Base-by-base conservation (phyloP, 495 filamentous ascomycete genomes). In the Hypoxylon rickii region DNA sequence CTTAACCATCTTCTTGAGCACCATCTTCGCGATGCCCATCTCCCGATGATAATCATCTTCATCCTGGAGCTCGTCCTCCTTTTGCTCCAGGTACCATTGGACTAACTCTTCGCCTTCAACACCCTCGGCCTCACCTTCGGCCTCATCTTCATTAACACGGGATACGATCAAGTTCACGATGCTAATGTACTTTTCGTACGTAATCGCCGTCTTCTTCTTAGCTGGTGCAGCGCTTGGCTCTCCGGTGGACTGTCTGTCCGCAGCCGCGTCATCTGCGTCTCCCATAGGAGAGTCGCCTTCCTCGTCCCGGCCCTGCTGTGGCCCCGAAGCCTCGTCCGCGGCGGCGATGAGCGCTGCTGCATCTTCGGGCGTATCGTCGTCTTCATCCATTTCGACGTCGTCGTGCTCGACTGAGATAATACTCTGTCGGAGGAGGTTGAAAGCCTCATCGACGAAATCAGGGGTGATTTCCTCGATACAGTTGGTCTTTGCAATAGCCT, bases 351-450 rank as follows among this genome's bases (percentile, higher is more conserved):
- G 67, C 36, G 53, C 59, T 2, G 62, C 66, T 21, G 70, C 61
- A 45, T 75, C 71, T 48, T 78, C 63, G 26, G 63, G 49, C 13
- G 61, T 47, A 6, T 52, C 69, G 15, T 89, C 84, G 17, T 88
- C 88, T 20, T 96, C 93, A 11, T 97, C 92, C 29, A 99, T 88
- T 67, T 97, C 94, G 11, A 99, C 87, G 58, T 99, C 94, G 61
- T 99, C 94, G 63, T 96, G 94, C 70, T 99, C 95, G 13, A 99
- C 93, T 12, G 89, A 92, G 61, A 99, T 96, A 68, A 99, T 97
- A 72, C 87, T 92, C 73, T 96, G 91, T 22, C 90, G 76, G 3
- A 99, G 79, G 5, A 99, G 80, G 43, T 92, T 87, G 66, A 86
- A 96, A 2, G 92, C 94, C 70, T 99, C 94, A 17, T 86, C 81